A percentile compares a stretch with the other conserved stretches of the same genome.
These are phyloP conservation scores for Rhododendron vialii DNA, from an alignment of 148 eudicot genomes.

Conservation along the genomic window DNA sequence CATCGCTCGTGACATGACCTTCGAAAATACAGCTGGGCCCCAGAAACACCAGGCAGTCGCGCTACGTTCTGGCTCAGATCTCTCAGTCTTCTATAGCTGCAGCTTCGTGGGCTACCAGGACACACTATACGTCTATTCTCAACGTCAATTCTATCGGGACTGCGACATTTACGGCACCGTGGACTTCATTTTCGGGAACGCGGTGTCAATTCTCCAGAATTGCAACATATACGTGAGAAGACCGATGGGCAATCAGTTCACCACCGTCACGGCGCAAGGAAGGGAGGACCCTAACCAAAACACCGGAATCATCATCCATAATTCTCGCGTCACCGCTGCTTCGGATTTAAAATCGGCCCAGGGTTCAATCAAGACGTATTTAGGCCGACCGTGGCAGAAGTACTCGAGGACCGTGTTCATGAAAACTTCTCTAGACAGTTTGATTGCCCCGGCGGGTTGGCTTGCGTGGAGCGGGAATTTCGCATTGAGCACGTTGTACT, in stretches of 20 bases:
- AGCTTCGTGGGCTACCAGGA: constrained; percentile 33
- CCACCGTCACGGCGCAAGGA: constrained; percentile 26
- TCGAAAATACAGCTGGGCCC: constrained; percentile 27
- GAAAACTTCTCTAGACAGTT: constrained; percentile 29
- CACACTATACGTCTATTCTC: constrained; percentile 21
- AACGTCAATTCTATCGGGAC: constrained; percentile 25
- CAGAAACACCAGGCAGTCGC: constrained; percentile 31
- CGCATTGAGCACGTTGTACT: constrained; percentile 46
- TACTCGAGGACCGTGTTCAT: constrained; percentile 47
- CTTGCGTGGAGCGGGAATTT: constrained; percentile 41
- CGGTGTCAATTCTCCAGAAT: constrained; percentile 5
- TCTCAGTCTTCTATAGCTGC: constrained; percentile 25
- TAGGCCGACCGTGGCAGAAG: constrained; percentile 50
- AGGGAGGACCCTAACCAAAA: constrained; percentile 16
- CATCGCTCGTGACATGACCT: constrained; percentile 29
- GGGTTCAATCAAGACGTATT: constrained; percentile 20
- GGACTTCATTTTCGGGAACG: constrained; percentile 19
- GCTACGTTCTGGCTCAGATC: constrained; percentile 24
- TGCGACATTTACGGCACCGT: constrained; percentile 20
- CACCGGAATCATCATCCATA: constrained; percentile 22
- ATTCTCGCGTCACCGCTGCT: constrained; percentile 10
- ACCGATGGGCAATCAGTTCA: constrained; percentile 18
- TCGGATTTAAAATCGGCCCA: constrained; percentile 17
- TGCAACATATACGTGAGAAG: constrained; percentile 20
- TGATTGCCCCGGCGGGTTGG: constrained; percentile 44